Conservation (phyloP, 495 filamentous ascomycete species). For the Margaritispora aquatica region DNA sequence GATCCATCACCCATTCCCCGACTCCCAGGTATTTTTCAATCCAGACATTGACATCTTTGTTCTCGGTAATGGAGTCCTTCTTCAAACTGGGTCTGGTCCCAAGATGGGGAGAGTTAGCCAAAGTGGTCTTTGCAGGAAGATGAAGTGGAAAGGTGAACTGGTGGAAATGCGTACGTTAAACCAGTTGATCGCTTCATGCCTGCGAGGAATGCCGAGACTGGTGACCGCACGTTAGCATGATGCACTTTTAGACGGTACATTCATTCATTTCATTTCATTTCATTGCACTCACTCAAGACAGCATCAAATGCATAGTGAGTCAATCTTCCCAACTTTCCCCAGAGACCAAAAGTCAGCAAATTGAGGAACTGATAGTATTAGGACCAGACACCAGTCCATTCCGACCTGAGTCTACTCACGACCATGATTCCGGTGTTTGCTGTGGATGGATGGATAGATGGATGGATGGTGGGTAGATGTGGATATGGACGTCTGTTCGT, state of each 20-base stretch:
- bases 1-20: constrained; percentile 97
- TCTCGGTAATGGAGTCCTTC: constrained; percentile 78
- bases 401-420: constrained; percentile 28
- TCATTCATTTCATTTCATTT: no score
- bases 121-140: no score
- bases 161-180: constrained; percentile 71
- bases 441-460: no score
- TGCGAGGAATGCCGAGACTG: constrained; percentile 92
- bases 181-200: constrained; percentile 95
- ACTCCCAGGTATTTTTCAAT: constrained; percentile 92
- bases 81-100: constrained; percentile 71
- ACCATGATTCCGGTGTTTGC: constrained; percentile 38
- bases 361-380: constrained; percentile 46
- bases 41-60: constrained; percentile 81
- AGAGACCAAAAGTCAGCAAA: constrained; percentile 54
- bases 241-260: background rate
- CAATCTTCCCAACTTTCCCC: constrained; percentile 79
- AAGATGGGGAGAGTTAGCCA: constrained; percentile 23
- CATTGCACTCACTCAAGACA: constrained; percentile 72
- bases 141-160: background rate
- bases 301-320: constrained; percentile 97
- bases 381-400: constrained; percentile 17
- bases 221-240: constrained; percentile 3
- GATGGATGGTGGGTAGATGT: no score
- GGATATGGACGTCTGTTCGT: background rate